Base-by-base conservation (phyloP, 805 yeast genomes). In the Kuraishia ogatae region DNA sequence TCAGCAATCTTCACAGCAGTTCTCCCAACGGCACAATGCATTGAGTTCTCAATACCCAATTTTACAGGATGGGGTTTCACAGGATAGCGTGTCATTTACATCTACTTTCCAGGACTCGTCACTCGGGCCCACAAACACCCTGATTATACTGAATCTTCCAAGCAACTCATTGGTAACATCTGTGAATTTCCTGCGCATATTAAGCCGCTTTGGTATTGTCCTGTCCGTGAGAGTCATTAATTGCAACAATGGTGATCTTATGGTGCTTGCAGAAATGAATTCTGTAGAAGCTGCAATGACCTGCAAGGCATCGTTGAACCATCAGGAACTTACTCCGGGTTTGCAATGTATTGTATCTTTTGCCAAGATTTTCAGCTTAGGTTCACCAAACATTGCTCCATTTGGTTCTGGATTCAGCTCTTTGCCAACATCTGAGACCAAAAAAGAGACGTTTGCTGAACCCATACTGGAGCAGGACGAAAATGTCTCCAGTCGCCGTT, bases 141-240 rank as follows among this genome's bases (percentile, higher is more conserved):
- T 93, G 50, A 77, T 92, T 59, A 75, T 94, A 54, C 88, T 91
- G 50, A 90, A 92, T 64, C 77, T 93, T 53, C 97, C 97, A 13
- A 62, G 60, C 43, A 71, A 67, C 56, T 53, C 53, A 8, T 56
- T 69, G 47, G 62, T 70, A 19, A 77, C 83, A 49, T 78, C 90
- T 2, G 69, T 88, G 57, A 84, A 86, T 53, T 71, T 83, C 15
- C 63, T 68, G 58, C 69, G 68, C 53, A 70, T 89, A 51, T 77
- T 87, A 60, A 68, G 80, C 21, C 78, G 78, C 55, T 87, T 82
- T 66, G 94, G 96, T 17, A 71, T 73, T 4, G 75, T 86, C 24
- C 68, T 77, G 52, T 78, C 86, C 2, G 83, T 87, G 4, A 75
- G 88, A 53, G 77, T 89, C 20, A 73, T 90, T 50, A 71, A 75